Evolutionary conservation across 495 filamentous ascomycete genomes (phyloP).

Genomic region (Opeltia flavorubescens): DNA sequence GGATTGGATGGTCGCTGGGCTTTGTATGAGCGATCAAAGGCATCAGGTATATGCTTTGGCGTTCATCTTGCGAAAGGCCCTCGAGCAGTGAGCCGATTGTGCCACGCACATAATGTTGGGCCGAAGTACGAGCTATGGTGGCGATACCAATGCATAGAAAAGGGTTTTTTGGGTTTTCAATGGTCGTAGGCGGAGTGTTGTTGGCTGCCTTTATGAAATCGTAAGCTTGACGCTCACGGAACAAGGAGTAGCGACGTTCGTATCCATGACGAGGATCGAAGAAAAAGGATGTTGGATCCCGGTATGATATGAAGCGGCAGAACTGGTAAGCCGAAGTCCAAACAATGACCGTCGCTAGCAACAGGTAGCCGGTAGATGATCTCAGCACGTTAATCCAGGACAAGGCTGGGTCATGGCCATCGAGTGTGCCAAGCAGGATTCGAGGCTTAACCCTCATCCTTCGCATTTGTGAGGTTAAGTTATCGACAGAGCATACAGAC

Average conservation of each 20-base stretch:
- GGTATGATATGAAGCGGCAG: too few relatives aligned
- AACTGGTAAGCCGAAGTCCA: too few relatives aligned
- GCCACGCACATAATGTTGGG: conserved; percentile 31
- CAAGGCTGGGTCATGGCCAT: too few relatives aligned
- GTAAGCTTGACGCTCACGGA: conserved; percentile 21
- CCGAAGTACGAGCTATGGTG: too few relatives aligned
- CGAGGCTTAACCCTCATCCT: too few relatives aligned
- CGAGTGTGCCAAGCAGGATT: too few relatives aligned
- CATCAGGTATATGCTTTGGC: conserved; percentile 28
- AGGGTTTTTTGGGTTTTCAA: not conserved
- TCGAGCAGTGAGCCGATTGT: conserved; percentile 34
- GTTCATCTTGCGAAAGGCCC: conserved; percentile 28
- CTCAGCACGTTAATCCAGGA: too few relatives aligned
- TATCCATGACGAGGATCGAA: conserved; percentile 24
- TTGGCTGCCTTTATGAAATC: conserved; percentile 17
- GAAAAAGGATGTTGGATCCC: conserved; percentile 27
- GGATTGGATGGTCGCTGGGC: conserved; percentile 28
- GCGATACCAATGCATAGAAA: not conserved
- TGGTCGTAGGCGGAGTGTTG: not conserved
- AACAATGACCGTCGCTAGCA: too few relatives aligned
- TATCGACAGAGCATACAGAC: too few relatives aligned
- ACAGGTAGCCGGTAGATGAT: too few relatives aligned
- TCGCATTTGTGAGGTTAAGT: too few relatives aligned
- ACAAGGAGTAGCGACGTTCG: conserved; percentile 23
- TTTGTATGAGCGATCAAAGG: conserved; percentile 35